Base-by-base conservation (phyloP, 441 rosid species). In the Kokia cookei region DNA sequence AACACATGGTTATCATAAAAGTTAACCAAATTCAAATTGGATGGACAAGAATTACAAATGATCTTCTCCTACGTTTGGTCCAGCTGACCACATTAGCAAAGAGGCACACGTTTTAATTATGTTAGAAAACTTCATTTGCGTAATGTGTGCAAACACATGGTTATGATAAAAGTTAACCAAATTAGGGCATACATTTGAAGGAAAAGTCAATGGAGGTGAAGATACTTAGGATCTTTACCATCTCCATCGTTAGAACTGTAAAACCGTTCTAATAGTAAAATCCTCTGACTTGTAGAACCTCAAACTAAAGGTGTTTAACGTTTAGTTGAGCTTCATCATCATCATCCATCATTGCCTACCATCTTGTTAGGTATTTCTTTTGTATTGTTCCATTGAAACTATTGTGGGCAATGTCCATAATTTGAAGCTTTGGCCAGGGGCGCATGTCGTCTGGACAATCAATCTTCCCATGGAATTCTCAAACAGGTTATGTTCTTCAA, bases 351-450 rank as follows among this genome's bases (percentile, higher is more conserved):
- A 89, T 84, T 6, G 91, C 82, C 65, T 69, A 17, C 91, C 91
- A 87, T 11, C 62, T 81, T 17, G 3, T 4, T 29, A 91, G 81
- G 79, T 60, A 72, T 15, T 47, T 0, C 0, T 0, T 0, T 0
- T 82, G 86, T 12, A 89, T 19, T 1, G 0, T 0, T 15, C 87
- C 89, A 2, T 0, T 53, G 17, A 90, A 87, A 3, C 75, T 29
- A 70, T 92, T 92, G 50, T 14, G 26, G 15, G 93, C 85, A 76
- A 91, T 12, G 59, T 91, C 98, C 0, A 93, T 78, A 50, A 93
- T 89, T 4, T 89, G 93, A 77, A 93, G 91, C 85, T 2, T 76
- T 3, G 77, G 74, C 87, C 91, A 91, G n/a, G 73, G 48, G 6
- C 50, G 69, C 9, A 19, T 1, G 42, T 58, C 29, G 29, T 6